A percentile compares a stretch with the other conserved stretches of the same genome.
Evolutionary conservation across 2,329 filamentous ascomycete species (phyloP).

Genomic region (Curvularia verruculosa): DNA sequence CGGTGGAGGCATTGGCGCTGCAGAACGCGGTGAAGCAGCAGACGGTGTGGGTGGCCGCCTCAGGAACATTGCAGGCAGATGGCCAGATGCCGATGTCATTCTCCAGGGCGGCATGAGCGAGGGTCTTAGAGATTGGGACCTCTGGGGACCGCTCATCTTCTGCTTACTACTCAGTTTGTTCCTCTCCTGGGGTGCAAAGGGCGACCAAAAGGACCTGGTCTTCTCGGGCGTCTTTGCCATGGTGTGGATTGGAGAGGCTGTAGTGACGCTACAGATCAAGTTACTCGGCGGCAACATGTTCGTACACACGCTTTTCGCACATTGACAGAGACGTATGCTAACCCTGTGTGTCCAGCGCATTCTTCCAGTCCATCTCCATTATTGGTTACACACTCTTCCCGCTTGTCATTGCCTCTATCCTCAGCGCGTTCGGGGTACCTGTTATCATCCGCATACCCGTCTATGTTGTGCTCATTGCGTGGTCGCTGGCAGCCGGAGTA

Average conservation of each 20-base stretch:
- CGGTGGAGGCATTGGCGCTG: constrained; percentile 63
- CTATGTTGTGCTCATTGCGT: constrained; percentile 84
- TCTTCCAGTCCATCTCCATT: constrained; percentile 96
- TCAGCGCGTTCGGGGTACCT: constrained; percentile 81
- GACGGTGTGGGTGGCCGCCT: constrained; percentile 53
- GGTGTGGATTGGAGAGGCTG: constrained; percentile 95
- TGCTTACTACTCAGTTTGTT: constrained; percentile 87
- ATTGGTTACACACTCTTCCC: constrained; percentile 99
- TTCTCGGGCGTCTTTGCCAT: constrained; percentile 97
- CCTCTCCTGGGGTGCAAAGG: constrained; percentile 79
- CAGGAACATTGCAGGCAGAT: constrained; percentile 64
- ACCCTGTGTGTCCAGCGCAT: constrained; percentile 70
- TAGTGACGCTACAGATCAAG: constrained; percentile 98
- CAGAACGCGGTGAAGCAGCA: constrained; percentile 62
- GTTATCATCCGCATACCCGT: constrained; percentile 86
- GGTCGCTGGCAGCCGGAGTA: constrained; percentile 93
- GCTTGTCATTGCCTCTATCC: constrained; percentile 86
- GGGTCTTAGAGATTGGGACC: constrained; percentile 92
- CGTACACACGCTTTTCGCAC: constrained; percentile 50
- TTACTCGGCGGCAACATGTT: constrained; percentile 96
- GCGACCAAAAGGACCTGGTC: constrained; percentile 82
- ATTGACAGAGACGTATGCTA: constrained; percentile 23
- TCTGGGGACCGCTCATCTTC: constrained; percentile 96
- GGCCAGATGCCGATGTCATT: constrained; percentile 71
- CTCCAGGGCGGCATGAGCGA: constrained; percentile 79